phyloP scores from a whole-genome alignment of 2,329 filamentous ascomycete species.

The Hortaea sp. region DNA sequence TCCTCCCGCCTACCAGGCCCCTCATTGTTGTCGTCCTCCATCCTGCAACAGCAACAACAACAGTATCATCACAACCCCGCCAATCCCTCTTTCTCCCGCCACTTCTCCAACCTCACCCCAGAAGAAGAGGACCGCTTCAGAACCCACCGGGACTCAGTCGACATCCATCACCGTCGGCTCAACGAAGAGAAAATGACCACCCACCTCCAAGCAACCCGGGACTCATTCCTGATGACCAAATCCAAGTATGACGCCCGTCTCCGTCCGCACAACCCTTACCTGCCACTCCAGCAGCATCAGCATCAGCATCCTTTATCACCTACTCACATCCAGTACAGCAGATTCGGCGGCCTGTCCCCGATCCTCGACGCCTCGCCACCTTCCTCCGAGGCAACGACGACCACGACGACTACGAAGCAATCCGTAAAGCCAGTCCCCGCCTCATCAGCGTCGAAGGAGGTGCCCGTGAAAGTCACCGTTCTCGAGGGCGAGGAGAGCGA shows the following conservation, averaged over 20 bases:
- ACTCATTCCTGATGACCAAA: conserved; percentile 21
- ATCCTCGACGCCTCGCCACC: conserved; percentile 24
- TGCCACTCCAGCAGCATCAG: too few relatives aligned
- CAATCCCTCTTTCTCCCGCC: conserved; percentile 1
- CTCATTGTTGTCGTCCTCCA: too few relatives aligned
- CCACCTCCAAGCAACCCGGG: conserved; percentile 12
- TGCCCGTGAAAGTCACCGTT: background rate
- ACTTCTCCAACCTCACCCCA: conserved; percentile 11
- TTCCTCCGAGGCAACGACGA: background rate
- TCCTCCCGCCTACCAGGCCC: too few relatives aligned
- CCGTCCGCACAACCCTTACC: too few relatives aligned
- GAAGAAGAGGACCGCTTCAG: conserved; percentile 13
- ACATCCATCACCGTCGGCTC: conserved; percentile 6
- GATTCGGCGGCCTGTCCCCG: conserved; percentile 17
- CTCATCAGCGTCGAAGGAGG: background rate
- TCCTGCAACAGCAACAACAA: too few relatives aligned
- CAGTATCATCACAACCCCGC: background rate
- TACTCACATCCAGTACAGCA: conserved; percentile 3
- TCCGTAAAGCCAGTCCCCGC: too few relatives aligned
- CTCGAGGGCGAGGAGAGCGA: background rate
- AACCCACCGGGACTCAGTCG: conserved; percentile 22
- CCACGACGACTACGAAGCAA: too few relatives aligned
- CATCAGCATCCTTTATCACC: background rate
- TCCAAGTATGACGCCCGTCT: conserved; percentile 14
- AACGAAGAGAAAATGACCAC: conserved; percentile 12